Percentiles rank a stretch among this genome's conserved stretches.
Conservation (phyloP, 2,329 filamentous ascomycete genomes). For the Lecanoromycetidae sp. region DNA sequence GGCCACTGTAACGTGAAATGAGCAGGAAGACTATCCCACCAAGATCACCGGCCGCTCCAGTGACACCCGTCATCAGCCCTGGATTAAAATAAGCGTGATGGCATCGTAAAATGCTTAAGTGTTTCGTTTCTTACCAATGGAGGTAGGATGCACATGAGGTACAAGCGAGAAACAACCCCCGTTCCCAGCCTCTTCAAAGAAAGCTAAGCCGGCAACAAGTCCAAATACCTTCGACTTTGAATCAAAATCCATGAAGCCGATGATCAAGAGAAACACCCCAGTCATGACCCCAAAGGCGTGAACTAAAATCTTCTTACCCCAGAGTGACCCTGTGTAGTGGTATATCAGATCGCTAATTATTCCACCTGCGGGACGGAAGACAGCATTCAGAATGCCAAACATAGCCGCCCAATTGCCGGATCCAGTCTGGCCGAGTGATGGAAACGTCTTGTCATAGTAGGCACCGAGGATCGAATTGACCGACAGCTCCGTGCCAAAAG, state of each 20-base stretch:
- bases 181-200: constrained; percentile 77
- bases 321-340: constrained; percentile 38
- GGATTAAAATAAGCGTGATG: not conserved
- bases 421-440: constrained; percentile 40
- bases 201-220: constrained; percentile 60
- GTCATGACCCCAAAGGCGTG: constrained; percentile 44
- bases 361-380: constrained; percentile 36
- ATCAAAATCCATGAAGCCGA: constrained; percentile 52
- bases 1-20: constrained; percentile 63
- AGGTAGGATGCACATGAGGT: constrained; percentile 70
- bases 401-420: constrained; percentile 45
- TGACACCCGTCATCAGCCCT: constrained; percentile 58
- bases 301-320: constrained; percentile 53
- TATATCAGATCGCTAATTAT: constrained; percentile 46
- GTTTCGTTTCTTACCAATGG: constrained; percentile 51
- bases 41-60: constrained; percentile 70
- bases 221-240: constrained; percentile 56
- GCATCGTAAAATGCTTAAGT: not conserved
- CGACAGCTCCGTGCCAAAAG: constrained; percentile 48
- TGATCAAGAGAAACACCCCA: constrained; percentile 48
- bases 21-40: constrained; percentile 76
- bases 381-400: constrained; percentile 39
- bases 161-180: constrained; percentile 77
- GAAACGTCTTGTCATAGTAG: constrained; percentile 47
- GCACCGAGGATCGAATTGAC: constrained; percentile 49